Evolutionary conservation across 129 eudicot species (phyloP).

Genomic region (Artemisia annua): DNA sequence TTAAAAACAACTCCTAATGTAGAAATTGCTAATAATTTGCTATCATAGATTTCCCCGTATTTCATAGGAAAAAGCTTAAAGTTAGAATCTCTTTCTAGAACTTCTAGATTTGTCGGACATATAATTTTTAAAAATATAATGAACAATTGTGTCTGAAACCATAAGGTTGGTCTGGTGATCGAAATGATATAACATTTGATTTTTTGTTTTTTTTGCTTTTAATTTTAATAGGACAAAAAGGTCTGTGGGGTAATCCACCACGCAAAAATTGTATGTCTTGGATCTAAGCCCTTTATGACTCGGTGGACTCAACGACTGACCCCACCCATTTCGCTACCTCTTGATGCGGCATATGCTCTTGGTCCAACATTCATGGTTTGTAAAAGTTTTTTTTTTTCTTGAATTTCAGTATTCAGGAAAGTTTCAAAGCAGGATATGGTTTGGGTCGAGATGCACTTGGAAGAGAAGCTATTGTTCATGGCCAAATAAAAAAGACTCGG

Average conservation of each 20-base stretch:
- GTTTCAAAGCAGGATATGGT: constrained; percentile 81
- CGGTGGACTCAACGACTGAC: too few relatives aligned
- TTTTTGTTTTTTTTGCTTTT: too few relatives aligned
- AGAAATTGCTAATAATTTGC: too few relatives aligned
- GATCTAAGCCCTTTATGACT: too few relatives aligned
- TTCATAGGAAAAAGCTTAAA: background rate
- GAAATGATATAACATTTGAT: background rate
- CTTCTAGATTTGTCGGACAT: too few relatives aligned
- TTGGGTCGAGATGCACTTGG: constrained; percentile 99
- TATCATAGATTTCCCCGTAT: too few relatives aligned
- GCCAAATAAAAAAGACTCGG: constrained; percentile 66
- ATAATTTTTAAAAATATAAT: background rate
- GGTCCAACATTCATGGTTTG: background rate
- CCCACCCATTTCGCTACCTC: constrained; percentile 2
- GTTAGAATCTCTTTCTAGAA: background rate
- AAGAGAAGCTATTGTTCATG: constrained; percentile 94
- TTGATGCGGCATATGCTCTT: constrained; percentile 8
- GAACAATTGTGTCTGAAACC: background rate
- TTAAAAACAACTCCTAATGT: too few relatives aligned
- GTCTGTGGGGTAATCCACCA: too few relatives aligned
- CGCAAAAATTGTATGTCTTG: too few relatives aligned
- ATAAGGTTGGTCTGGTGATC: constrained; percentile 1
- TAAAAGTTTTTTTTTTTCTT: background rate
- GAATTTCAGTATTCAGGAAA: constrained; percentile 40
- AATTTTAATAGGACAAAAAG: too few relatives aligned